phyloP scores from a whole-genome alignment of 192 early-diverging fungal species.

The Pilaira anomala region DNA sequence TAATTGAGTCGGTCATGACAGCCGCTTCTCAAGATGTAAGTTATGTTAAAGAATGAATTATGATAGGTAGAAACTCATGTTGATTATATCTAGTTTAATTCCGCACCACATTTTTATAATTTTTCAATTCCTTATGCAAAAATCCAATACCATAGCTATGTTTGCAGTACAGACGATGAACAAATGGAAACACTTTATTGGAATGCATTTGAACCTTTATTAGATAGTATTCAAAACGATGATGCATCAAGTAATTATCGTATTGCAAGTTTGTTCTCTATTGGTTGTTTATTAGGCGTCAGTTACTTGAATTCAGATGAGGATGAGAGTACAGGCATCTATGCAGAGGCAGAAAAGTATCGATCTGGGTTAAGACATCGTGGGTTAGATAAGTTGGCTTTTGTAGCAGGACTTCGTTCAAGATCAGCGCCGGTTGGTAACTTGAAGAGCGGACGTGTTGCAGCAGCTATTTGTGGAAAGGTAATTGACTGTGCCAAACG shows the following conservation, averaged over 20 bases:
- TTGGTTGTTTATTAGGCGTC: conserved; percentile 33
- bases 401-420: conserved; percentile 23
- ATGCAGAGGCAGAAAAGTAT: conserved; percentile 10
- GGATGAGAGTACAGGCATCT: conserved; percentile 5
- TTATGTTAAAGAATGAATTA: too few relatives aligned
- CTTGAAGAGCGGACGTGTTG: conserved; percentile 47
- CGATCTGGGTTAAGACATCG: background rate
- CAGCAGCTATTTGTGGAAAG: conserved; percentile 42
- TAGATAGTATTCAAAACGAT: conserved; percentile 18
- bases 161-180: conserved; percentile 1
- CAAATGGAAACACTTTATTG: conserved; percentile 10
- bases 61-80: too few relatives aligned
- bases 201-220: conserved; percentile 3
- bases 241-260: conserved; percentile 17
- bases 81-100: conserved; percentile 8
- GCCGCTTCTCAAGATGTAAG: conserved; percentile 18
- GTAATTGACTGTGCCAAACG: conserved; percentile 27
- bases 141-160: conserved; percentile 4
- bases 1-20: too few relatives aligned
- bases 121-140: conserved; percentile 27
- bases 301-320: conserved; percentile 3
- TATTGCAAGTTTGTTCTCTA: conserved; percentile 20
- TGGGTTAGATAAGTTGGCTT: conserved; percentile 19
- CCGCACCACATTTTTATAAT: conserved; percentile 25
- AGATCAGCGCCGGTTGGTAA: conserved; percentile 26